Evolutionary conservation across 352 stramenopile genomes (phyloP).

Genomic region (Thalassiosira exigua): DNA sequence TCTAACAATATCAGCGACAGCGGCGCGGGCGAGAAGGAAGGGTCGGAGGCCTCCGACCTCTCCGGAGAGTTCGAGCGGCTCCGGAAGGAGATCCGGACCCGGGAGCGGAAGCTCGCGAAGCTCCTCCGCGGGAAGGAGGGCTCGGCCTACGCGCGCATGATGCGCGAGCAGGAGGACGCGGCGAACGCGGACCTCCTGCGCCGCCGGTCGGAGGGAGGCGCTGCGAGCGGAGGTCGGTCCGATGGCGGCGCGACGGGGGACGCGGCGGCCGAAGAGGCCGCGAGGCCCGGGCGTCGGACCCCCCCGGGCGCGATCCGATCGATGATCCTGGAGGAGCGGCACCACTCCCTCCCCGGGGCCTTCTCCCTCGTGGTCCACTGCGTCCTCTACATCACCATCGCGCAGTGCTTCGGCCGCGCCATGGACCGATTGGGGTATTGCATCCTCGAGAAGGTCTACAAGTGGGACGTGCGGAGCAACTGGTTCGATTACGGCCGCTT

Average conservation of each 20-base stretch:
- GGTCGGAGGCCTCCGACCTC: not conserved
- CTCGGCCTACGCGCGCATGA: conserved; percentile 17
- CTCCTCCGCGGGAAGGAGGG: conserved; percentile 11
- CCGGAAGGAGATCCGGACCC: conserved; percentile 11
- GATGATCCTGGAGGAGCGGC: conserved; percentile 18
- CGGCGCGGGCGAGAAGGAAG: not conserved
- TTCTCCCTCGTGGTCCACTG: conserved; percentile 34
- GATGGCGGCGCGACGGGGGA: not conserved
- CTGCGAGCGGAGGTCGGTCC: not conserved
- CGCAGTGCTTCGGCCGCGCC: not conserved
- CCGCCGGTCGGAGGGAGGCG: not conserved
- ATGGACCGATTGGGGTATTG: conserved; percentile 7
- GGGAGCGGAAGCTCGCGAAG: conserved; percentile 6
- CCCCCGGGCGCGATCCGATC: not conserved
- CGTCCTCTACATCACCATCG: conserved; percentile 25
- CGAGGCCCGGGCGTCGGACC: no score
- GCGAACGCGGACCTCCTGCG: conserved; percentile 9
- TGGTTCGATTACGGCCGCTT: not conserved
- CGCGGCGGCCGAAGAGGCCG: no score
- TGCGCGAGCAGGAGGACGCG: conserved; percentile 15
- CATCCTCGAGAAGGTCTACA: not conserved
- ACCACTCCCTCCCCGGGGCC: conserved; percentile 24
- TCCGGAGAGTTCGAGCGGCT: not conserved
- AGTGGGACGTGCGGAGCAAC: conserved; percentile 6
- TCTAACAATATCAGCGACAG: not conserved